A percentile compares a stretch with the other conserved stretches of the same genome.
These are phyloP conservation scores for Mortierella sp. DNA, from an alignment of 371 early-diverging fungal genomes.

Conservation along the genomic window DNA sequence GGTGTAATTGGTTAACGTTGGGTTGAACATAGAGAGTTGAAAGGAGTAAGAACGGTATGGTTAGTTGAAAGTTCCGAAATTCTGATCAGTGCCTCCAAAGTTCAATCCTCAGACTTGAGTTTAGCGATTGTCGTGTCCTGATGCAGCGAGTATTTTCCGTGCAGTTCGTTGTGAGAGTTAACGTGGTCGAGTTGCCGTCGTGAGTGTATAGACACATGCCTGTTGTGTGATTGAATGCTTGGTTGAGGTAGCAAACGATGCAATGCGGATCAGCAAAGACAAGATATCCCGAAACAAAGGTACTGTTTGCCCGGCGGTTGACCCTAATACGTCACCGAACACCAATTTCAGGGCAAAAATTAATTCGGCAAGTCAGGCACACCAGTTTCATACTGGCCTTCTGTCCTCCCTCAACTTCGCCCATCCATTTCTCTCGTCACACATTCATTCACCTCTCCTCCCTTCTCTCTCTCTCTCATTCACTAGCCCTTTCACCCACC, in stretches of 20 bases:
- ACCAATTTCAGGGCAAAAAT: background rate
- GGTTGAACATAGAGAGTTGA: background rate
- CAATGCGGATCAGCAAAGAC: conserved; percentile 2
- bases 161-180: background rate
- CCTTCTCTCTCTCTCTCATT: background rate
- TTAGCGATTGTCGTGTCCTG: background rate
- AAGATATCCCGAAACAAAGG: background rate
- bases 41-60: background rate
- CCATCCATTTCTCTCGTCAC: background rate
- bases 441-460: background rate
- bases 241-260: background rate
- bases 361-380: background rate
- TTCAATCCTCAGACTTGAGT: too few relatives aligned
- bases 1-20: background rate
- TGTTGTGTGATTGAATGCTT: background rate
- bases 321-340: background rate
- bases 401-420: background rate
- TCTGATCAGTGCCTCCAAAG: background rate
- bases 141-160: background rate
- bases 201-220: background rate
- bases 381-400: background rate
- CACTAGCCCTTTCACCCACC: background rate
- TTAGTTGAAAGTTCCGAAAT: background rate
- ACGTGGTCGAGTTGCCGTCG: background rate
- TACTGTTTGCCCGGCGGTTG: too few relatives aligned